Conservation (phyloP, 2,329 filamentous ascomycete species). For the Zelopaecilomyces penicillatus region DNA sequence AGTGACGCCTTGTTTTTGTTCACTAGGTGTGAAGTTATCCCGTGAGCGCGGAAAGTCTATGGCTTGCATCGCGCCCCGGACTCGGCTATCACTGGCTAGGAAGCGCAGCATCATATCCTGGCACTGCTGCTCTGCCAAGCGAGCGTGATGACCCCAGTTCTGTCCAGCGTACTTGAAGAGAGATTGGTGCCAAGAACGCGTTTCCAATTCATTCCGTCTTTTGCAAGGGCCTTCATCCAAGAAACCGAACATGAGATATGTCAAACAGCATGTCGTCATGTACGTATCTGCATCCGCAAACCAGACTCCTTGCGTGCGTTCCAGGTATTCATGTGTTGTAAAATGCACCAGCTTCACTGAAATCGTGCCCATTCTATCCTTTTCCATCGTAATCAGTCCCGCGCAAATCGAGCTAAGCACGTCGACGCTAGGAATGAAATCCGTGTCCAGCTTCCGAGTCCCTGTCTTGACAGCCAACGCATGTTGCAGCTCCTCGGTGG, state of each 20-base stretch:
- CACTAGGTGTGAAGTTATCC: no score
- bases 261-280: not conserved
- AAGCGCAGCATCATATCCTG: no score
- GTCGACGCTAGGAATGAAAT: slow-evolving; percentile 23
- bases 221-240: no score
- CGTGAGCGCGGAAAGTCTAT: no score
- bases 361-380: slow-evolving; percentile 17
- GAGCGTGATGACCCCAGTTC: no score
- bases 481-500: slow-evolving; percentile 27
- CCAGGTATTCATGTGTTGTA: slow-evolving; percentile 35
- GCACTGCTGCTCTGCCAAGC: no score
- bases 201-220: no score
- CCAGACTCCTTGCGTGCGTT: slow-evolving; percentile 5
- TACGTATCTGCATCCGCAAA: not conserved
- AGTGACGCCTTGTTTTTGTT: no score
- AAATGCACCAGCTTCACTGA: slow-evolving; percentile 34
- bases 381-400: slow-evolving; percentile 31
- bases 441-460: slow-evolving; percentile 19
- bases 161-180: no score
- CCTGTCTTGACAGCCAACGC: slow-evolving; percentile 28
- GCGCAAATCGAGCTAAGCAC: slow-evolving; percentile 28
- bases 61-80: no score
- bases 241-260: not conserved
- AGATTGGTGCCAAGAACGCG: no score
- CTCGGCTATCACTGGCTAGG: no score